phyloP scores from a whole-genome alignment of 1,284 basidiomycete species.

The Malassezia brasiliensis region DNA sequence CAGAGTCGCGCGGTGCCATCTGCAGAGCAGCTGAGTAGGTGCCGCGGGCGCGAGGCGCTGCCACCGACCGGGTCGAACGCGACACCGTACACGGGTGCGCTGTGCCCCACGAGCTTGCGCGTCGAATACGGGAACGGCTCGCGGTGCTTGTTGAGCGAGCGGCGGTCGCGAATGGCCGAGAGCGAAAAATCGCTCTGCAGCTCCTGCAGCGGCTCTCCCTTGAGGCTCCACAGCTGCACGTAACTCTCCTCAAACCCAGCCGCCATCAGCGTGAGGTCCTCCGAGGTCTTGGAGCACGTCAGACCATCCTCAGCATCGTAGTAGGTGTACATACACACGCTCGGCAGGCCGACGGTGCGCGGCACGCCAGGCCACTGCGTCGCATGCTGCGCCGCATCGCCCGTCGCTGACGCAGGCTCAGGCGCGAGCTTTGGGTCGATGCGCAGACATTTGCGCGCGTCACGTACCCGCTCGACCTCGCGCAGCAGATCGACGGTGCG shows the following conservation, averaged over 20 bases:
- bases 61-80: conserved; percentile 86
- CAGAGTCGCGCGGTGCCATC: conserved; percentile 85
- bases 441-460: conserved; percentile 54
- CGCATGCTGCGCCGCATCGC: conserved; percentile 1
- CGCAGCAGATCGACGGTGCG: conserved; percentile 77
- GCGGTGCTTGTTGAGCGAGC: conserved; percentile 29
- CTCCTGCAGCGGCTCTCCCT: conserved; percentile 75
- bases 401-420: conserved; percentile 12
- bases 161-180: conserved; percentile 58
- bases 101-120: conserved; percentile 89
- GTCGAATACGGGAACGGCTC: conserved; percentile 23
- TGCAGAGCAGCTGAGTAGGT: conserved; percentile 83
- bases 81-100: conserved; percentile 87
- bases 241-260: conserved; percentile 94
- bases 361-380: conserved; percentile 15
- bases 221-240: conserved; percentile 86
- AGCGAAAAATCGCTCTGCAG: conserved; percentile 65
- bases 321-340: conserved; percentile 45
- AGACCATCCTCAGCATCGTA: conserved; percentile 51
- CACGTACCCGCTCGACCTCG: conserved; percentile 79
- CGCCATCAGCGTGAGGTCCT: conserved; percentile 85
- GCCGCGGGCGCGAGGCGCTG: conserved; percentile 70
- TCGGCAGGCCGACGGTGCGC: conserved; percentile 37
- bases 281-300: conserved; percentile 78
- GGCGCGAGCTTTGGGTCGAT: conserved; percentile 46